Evolutionary conservation across 768 basidiomycete species (phyloP), one percentile per base, ranked within the genome.

Genomic region (Neoboletus magnificus): DNA sequence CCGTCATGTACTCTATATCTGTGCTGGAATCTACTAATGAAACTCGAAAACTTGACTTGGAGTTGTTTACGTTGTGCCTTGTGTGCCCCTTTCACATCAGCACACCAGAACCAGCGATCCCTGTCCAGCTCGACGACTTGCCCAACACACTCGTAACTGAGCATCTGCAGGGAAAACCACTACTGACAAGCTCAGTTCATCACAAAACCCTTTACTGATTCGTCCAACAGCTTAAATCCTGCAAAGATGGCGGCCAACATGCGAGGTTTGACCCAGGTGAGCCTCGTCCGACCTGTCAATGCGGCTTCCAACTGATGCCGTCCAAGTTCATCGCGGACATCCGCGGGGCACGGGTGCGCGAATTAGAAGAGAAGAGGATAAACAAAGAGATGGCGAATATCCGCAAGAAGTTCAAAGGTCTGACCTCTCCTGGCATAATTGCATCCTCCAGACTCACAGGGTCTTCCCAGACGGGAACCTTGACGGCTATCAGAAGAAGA

Each of bases 331-430:
- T 99, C 71, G 95, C 96, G 71, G 97, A 99, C 74, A 91, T 99
- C 66, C 89, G 97, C 54, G 94, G 97, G 48, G 96, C 96, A 48
- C 80, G 96, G 55, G 95, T 98, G 22, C 85, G 96, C 52, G 97
- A 99, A 72, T 76, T 98, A 50, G 97, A 99, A 70, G 96, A 98
- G 80, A 98, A 98, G 75, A 79, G 97, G 52, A 97, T 99, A 64
- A 99, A 99, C 77, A 95, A 98, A 74, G 97, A 99, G 76, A 98
- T 99, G 97, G 97, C 97, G 1, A 98, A 99, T 66, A 99, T 99
- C 59, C 81, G 97, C 57, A 96, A 97, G 79, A 93, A 96, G 73
- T 98, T 99, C 80, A 98, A 98, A 81, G 93, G 94, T 90, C 46
- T 33, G 56, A 15, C 37, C 37, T 43, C 36, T 57, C 48, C 49